Percentiles rank a stretch among this genome's conserved stretches.
phyloP scores from a whole-genome alignment of 495 filamentous ascomycete genomes.

The Aspergillus cavernicola region DNA sequence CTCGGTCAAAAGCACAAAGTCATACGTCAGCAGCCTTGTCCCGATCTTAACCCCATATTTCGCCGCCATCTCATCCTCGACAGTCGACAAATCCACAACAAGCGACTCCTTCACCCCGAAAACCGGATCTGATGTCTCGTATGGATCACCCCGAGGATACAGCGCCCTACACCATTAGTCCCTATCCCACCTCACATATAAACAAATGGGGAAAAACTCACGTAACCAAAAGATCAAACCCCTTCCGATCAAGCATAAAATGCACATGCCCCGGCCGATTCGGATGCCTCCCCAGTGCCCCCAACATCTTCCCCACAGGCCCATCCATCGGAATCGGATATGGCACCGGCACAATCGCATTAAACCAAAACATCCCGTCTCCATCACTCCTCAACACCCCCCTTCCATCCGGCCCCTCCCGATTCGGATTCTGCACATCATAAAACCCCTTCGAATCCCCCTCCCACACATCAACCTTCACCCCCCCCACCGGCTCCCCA shows the following conservation, averaged over 20 bases:
- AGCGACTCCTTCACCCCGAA: constrained; percentile 80
- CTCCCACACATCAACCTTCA: constrained; percentile 81
- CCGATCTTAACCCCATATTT: constrained; percentile 47
- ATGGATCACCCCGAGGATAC: constrained; percentile 69
- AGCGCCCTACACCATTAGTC: constrained; percentile 50
- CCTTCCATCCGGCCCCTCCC: constrained; percentile 18
- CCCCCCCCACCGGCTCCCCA: constrained; percentile 59
- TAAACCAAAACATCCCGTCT: constrained; percentile 61
- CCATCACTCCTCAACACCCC: background rate
- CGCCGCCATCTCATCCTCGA: constrained; percentile 52
- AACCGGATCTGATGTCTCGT: constrained; percentile 76
- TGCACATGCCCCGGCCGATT: constrained; percentile 79
- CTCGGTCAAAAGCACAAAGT: constrained; percentile 66
- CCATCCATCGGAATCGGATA: constrained; percentile 82
- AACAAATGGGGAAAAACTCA: constrained; percentile 29
- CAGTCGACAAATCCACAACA: constrained; percentile 59
- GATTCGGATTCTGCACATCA: constrained; percentile 68
- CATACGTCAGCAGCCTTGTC: constrained; percentile 44
- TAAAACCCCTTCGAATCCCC: constrained; percentile 74
- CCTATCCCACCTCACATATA: background rate
- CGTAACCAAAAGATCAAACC: constrained; percentile 73
- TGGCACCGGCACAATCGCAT: constrained; percentile 69
- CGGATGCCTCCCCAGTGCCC: constrained; percentile 59
- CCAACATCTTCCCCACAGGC: constrained; percentile 70
- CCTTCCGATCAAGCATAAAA: constrained; percentile 75